Base-by-base conservation (phyloP, 225 moss, liverwort and hornwort species). In the Marchantia paleacea region DNA sequence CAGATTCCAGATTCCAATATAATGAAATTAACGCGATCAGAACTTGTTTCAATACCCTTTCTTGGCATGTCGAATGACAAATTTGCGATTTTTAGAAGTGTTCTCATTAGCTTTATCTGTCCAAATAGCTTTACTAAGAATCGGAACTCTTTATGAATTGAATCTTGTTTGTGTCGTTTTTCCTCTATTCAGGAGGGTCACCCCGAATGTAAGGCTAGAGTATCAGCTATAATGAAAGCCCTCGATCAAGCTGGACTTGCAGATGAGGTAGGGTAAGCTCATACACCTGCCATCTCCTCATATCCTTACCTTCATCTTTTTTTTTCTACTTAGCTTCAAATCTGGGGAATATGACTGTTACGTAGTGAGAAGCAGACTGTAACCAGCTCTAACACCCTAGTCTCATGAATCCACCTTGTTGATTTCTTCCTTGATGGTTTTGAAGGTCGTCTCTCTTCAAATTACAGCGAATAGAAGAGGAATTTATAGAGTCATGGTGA, bases 201-300 rank as follows among this genome's bases (percentile, higher is more conserved):
- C 89, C 94, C 94, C 69, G 97, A 97, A 81, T 91, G 92, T 82
- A 97, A 92, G 86, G 91, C 92, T 80, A 87, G 97, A 89, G 97
- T 97, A 67, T 86, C 94, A 64, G 86, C 97, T 49, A 94, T 97
- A 83, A 79, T 97, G 82, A 86, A 91, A 71, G 90, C 91, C 30
- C 81, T 94, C 20, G 91, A 94, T 82, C 90, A 90, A 86, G 94
- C 93, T 71, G 86, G 82, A 62, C 83, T 97, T 76, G 89, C 92
- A 86, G 93, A 94, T 86, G 97, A 93, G 93, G 93, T 93, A 89
- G 86, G 89, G 87, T 86, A 87, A 86, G 91, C 91, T 82, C 78
- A 78, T 73, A 39, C 11, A 70, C 62, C 72, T 81, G 22, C 55
- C 72, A 73, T 62, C 26, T 68, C 22, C 55, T 66, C 18, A 39